Conservation (phyloP, 1,284 basidiomycete species). For the Leccinum angustisporum region DNA sequence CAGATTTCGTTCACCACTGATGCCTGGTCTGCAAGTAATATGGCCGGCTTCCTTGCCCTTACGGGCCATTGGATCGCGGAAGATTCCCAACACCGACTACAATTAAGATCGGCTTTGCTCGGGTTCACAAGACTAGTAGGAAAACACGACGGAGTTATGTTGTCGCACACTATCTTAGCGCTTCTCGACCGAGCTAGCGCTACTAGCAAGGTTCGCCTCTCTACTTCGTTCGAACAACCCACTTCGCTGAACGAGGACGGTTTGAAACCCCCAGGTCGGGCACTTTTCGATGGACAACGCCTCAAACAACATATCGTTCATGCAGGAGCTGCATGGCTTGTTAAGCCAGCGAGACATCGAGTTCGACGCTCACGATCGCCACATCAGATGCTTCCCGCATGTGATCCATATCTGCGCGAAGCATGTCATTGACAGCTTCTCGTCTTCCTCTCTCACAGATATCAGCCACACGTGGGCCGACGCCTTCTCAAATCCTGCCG, state of each 20-base stretch:
- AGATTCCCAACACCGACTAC: neutral
- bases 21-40: neutral
- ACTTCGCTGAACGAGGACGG: neutral
- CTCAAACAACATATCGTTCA: neutral
- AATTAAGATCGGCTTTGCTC: neutral
- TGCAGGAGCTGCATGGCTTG: too few species aligned
- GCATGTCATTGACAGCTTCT: neutral
- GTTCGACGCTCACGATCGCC: neutral
- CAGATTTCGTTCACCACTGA: neutral
- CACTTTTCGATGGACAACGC: neutral
- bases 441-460: too few species aligned
- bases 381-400: neutral
- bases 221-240: neutral
- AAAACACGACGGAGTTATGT: neutral
- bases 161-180: neutral
- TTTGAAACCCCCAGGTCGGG: neutral
- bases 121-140: neutral
- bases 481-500: neutral
- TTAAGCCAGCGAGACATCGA: neutral
- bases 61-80: neutral
- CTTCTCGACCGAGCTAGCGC: neutral
- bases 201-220: neutral
- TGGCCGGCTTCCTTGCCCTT: neutral
- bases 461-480: too few species aligned
- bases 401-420: neutral